phyloP scores from a whole-genome alignment of 305 asterid genomes.

The Solanum hybrid region DNA sequence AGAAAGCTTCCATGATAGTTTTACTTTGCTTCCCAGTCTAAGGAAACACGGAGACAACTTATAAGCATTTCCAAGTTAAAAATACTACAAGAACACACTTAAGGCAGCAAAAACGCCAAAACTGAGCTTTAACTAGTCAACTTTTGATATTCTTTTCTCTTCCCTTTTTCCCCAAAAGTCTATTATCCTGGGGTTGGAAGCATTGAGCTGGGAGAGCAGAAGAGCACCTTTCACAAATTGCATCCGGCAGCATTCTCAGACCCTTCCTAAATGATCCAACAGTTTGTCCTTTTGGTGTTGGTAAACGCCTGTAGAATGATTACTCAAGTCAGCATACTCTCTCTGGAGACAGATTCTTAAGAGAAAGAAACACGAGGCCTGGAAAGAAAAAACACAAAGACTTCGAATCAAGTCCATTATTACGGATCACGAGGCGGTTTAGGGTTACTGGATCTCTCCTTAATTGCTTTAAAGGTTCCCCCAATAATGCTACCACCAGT shows the following conservation, averaged over 20 bases:
- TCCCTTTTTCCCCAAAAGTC: background rate
- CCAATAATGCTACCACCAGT: constrained; percentile 91
- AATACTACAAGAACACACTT: constrained; percentile 1
- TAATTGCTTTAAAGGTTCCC: constrained; percentile 75
- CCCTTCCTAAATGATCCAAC: constrained; percentile 94
- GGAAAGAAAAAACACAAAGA: background rate
- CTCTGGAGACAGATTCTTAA: constrained; percentile 11
- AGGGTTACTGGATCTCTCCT: constrained; percentile 45
- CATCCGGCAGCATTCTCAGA: constrained; percentile 66
- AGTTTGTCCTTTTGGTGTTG: constrained; percentile 91
- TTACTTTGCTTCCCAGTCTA: constrained; percentile 79
- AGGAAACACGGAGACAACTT: constrained; percentile 18
- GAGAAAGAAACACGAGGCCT: constrained; percentile 12
- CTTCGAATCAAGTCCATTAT: constrained; percentile 13
- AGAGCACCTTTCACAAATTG: constrained; percentile 64
- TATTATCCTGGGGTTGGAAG: background rate
- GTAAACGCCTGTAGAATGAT: constrained; percentile 62
- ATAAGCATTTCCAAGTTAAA: background rate
- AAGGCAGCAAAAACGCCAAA: background rate
- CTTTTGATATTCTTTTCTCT: background rate
- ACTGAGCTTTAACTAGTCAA: background rate
- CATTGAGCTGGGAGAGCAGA: background rate
- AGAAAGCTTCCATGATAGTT: constrained; percentile 79
- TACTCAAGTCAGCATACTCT: constrained; percentile 9
- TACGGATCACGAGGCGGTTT: constrained; percentile 83